phyloP scores from a whole-genome alignment of 1,284 basidiomycete species.

The Sporisorium exsertum region DNA sequence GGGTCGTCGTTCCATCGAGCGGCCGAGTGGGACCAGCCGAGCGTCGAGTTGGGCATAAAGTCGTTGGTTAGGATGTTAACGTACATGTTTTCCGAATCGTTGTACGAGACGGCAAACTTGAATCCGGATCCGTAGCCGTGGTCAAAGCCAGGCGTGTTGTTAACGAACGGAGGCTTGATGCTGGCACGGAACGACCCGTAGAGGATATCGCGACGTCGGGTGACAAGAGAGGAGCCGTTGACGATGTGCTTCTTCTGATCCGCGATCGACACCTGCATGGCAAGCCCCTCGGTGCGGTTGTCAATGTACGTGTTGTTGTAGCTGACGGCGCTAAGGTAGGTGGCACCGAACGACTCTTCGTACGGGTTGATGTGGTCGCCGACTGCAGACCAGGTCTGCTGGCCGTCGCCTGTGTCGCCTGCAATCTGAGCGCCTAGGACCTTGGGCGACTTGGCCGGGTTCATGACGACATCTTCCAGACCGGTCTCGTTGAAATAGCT shows the following conservation, averaged over 20 bases:
- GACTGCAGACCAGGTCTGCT: conserved; percentile 52
- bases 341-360: conserved; percentile 55
- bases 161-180: conserved; percentile 48
- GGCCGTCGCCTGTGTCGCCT: conserved; percentile 47
- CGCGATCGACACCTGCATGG: conserved; percentile 49
- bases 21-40: conserved; percentile 51
- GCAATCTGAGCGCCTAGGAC: conserved; percentile 23
- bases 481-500: conserved; percentile 62
- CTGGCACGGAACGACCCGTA: conserved; percentile 57
- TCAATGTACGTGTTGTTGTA: conserved; percentile 57
- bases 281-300: conserved; percentile 46
- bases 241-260: conserved; percentile 45
- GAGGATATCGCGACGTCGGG: conserved; percentile 59
- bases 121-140: conserved; percentile 44
- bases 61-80: conserved; percentile 46
- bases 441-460: conserved; percentile 43
- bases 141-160: conserved; percentile 20
- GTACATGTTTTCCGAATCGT: conserved; percentile 44
- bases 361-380: conserved; percentile 51
- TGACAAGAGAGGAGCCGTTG: conserved; percentile 49
- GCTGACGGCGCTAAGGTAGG: conserved; percentile 42
- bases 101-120: conserved; percentile 46
- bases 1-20: conserved; percentile 41
- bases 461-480: conserved; percentile 44
- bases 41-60: conserved; percentile 51